Evolutionary conservation across 2,329 filamentous ascomycete species (phyloP), one percentile per base, ranked within the genome.

Genomic region (Colletotrichum nymphaeae): DNA sequence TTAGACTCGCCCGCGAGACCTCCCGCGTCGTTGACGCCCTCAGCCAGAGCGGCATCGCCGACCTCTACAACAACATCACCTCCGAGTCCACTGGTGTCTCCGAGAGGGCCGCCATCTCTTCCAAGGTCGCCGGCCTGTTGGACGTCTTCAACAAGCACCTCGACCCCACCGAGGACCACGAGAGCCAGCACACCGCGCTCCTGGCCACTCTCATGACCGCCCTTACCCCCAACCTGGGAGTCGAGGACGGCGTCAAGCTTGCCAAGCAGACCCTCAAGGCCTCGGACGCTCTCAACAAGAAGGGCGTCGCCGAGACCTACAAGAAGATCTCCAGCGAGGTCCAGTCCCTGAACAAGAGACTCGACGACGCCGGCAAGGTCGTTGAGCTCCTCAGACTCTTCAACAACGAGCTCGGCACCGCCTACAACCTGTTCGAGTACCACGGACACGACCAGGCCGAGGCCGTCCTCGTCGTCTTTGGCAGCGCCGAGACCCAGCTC

Each of bases 361-460:
- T 93, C 3, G 93, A 94, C 81, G 87, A 88, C 55, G 93, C 94
- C 68, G 93, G 91, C 75, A 95, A 93, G 83, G 87, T 92, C 22
- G 82, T 92, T 57, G 91, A 91, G 77, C 85, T 96, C 7, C 86
- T 97, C 63, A 88, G 90, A 76, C 89, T 92, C 35, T 92, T 97
- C 84, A 99, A 99, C 83, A 90, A 91, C 75, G 95, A 98, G 86
- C 91, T 99, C 28, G 97, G 96, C 72, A 98, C 97, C 57, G 92
- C 96, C 76, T 99, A 99, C 82, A 90, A 93, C 79, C 91, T 95
- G 7, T 99, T 98, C 78, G 97, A 99, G 85, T 99, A 99, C 85
- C 90, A 93, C 79, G 97, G 97, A 28, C 95, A 98, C 80, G 86
- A 90, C 62, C 86, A 91, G 56, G 91, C 97, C 4, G 93, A 96